These are phyloP conservation scores for Tuber umbilicatum DNA, from an alignment of 495 filamentous ascomycete genomes.

Conservation along the genomic window DNA sequence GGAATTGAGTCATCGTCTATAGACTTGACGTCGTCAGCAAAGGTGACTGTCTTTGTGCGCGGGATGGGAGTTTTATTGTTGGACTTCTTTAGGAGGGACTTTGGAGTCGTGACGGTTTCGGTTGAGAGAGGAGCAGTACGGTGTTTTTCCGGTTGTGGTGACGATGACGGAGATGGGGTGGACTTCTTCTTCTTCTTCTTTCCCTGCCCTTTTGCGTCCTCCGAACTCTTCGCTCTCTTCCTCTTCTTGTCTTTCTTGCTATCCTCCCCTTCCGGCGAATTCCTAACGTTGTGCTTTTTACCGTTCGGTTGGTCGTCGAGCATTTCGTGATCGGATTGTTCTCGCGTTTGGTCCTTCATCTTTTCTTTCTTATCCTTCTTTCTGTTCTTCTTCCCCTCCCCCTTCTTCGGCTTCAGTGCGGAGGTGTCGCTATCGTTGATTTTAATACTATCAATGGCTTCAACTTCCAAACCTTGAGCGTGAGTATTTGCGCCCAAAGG, in stretches of 20 bases:
- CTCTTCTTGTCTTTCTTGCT: conserved; percentile 1
- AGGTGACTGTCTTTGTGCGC: conserved; percentile 37
- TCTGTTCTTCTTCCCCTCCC: conserved; percentile 7
- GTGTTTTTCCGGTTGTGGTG: background rate
- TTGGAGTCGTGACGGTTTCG: conserved; percentile 6
- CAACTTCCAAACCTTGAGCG: background rate
- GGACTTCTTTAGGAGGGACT: conserved; percentile 10
- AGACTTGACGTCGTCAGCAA: conserved; percentile 34
- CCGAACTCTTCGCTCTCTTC: conserved; percentile 6
- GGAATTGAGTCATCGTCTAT: conserved; percentile 30
- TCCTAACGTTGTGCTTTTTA: background rate
- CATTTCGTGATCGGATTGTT: background rate
- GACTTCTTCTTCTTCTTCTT: conserved; percentile 9
- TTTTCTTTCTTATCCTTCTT: conserved; percentile 8
- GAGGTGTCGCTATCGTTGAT: background rate
- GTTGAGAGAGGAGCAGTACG: background rate
- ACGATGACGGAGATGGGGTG: background rate
- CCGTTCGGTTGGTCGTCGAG: background rate
- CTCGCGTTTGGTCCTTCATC: background rate
- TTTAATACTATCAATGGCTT: background rate
- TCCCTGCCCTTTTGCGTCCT: conserved; percentile 4
- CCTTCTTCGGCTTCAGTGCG: conserved; percentile 11
- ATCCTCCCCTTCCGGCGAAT: background rate
- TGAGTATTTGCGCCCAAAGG: background rate
- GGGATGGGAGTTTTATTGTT: conserved; percentile 6